A percentile compares a stretch with the other conserved stretches of the same genome.
These are phyloP conservation scores for Naganishia randhawae DNA, from an alignment of 768 basidiomycete genomes.

Conservation along the genomic window DNA sequence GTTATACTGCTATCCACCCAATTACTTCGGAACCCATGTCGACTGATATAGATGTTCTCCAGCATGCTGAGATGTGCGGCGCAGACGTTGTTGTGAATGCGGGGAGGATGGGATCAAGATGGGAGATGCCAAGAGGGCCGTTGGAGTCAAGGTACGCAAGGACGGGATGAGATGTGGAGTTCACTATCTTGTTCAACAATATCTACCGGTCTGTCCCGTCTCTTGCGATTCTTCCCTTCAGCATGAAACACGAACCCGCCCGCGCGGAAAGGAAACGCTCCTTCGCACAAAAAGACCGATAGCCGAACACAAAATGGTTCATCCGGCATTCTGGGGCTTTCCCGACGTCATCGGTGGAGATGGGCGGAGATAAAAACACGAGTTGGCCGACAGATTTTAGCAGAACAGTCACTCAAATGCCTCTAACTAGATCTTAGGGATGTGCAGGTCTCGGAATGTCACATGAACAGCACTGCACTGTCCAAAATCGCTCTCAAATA, in stretches of 20 bases:
- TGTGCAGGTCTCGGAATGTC: too few species aligned
- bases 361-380: neutral
- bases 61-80: constrained; percentile 32
- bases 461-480: too few species aligned
- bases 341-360: constrained; percentile 18
- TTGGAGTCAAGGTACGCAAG: too few species aligned
- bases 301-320: constrained; percentile 8
- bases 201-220: neutral
- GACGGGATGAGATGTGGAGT: neutral
- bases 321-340: constrained; percentile 11
- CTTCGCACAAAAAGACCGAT: constrained; percentile 16
- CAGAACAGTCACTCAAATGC: too few species aligned
- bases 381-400: neutral
- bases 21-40: constrained; percentile 48
- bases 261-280: neutral
- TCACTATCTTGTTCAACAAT: neutral
- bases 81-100: neutral
- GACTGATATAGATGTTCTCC: constrained; percentile 48
- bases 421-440: too few species aligned
- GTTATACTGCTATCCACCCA: constrained; percentile 48
- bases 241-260: neutral
- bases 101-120: neutral
- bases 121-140: too few species aligned
- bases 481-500: too few species aligned
- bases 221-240: neutral